phyloP scores from a whole-genome alignment of 805 yeast species.

The Wickerhamiella kurtzmanii region DNA sequence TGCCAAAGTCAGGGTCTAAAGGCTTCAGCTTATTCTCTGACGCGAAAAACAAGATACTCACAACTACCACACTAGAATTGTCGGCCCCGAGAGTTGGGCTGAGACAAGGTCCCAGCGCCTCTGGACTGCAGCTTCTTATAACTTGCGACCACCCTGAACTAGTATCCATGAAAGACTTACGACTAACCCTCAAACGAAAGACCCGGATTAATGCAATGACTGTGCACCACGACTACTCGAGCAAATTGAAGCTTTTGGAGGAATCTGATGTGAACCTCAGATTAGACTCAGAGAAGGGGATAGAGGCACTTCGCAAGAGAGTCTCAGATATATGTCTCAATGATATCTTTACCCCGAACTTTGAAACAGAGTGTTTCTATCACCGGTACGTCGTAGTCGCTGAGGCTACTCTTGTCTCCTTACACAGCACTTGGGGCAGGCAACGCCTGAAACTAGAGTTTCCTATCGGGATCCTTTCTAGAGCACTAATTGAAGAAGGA shows the following conservation, averaged over 20 bases:
- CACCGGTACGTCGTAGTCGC: not conserved
- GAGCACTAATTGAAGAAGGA: not conserved
- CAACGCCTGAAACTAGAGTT: not conserved
- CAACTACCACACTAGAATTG: not conserved
- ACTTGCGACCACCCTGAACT: not conserved
- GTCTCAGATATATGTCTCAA: not conserved
- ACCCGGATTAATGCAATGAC: not conserved
- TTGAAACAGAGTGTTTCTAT: not conserved
- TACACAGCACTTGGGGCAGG: not conserved
- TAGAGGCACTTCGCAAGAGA: not conserved
- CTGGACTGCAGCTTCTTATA: not conserved
- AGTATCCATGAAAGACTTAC: not conserved
- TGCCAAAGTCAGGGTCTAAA: not conserved
- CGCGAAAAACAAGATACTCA: not conserved
- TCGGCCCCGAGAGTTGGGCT: not conserved
- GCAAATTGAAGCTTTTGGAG: not conserved
- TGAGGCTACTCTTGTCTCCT: not conserved
- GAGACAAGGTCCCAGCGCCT: not conserved
- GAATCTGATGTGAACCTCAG: not conserved
- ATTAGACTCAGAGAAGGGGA: not conserved
- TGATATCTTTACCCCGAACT: not conserved
- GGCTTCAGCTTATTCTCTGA: not conserved
- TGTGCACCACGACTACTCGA: not conserved
- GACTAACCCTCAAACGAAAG: not conserved
- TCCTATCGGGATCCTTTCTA: not conserved